These are phyloP conservation scores for Populus tremula DNA, from an alignment of 345 rosid species.

Conservation along the genomic window DNA sequence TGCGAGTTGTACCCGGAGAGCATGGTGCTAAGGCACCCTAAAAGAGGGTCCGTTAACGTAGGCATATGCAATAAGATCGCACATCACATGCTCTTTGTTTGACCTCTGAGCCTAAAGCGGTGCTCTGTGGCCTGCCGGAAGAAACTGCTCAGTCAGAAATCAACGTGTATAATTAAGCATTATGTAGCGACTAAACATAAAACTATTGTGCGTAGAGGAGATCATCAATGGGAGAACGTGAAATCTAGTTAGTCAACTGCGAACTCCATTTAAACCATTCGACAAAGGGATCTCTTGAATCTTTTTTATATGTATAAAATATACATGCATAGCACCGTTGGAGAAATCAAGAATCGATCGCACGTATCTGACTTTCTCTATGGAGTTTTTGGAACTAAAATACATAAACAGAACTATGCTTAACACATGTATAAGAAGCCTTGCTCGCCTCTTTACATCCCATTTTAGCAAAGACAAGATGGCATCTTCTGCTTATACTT, in stretches of 20 bases:
- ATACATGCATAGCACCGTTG: no score
- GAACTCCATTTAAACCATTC: neutral
- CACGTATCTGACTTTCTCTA: neutral
- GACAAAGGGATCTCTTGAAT: neutral
- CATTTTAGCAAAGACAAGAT: constrained; percentile 1
- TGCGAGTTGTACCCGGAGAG: neutral
- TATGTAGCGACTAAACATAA: no score
- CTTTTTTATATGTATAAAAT: no score
- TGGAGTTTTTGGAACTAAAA: neutral
- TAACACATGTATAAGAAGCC: neutral
- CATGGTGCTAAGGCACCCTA: neutral
- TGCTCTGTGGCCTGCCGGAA: neutral
- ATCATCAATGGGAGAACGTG: neutral
- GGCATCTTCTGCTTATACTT: constrained; percentile 20
- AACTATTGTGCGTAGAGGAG: no score
- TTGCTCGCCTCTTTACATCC: neutral
- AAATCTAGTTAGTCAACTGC: neutral
- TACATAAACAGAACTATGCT: neutral
- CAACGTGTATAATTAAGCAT: neutral
- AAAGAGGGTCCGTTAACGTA: neutral
- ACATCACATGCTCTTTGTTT: neutral
- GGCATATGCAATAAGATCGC: neutral
- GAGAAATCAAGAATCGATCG: neutral
- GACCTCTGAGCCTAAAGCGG: neutral
- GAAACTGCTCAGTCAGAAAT: neutral